A percentile compares a stretch with the other conserved stretches of the same genome.
Evolutionary conservation across 805 yeast genomes (phyloP).

Genomic region (Ogataea paradorogensis): DNA sequence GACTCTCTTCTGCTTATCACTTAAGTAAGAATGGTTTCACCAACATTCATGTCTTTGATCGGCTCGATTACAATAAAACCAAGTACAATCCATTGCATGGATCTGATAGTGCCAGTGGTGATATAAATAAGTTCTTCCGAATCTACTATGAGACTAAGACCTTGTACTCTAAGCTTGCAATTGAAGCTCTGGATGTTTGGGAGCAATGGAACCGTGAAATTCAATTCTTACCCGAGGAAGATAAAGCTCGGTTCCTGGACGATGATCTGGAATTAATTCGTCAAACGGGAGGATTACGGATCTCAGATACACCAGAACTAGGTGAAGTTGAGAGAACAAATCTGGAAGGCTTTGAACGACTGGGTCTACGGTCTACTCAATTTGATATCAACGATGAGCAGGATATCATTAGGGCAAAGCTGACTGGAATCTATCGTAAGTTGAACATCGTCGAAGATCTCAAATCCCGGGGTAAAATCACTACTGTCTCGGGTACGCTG

Average conservation of each 20-base stretch:
- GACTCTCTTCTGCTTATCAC: conserved; percentile 41
- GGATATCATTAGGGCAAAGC: conserved; percentile 17
- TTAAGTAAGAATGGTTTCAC: conserved; percentile 19
- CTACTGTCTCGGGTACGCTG: conserved; percentile 14
- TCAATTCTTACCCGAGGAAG: conserved; percentile 14
- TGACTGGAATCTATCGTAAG: conserved; percentile 12
- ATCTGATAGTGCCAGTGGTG: conserved; percentile 24
- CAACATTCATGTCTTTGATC: conserved; percentile 20
- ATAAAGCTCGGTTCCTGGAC: conserved; percentile 16
- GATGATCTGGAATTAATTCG: conserved; percentile 12
- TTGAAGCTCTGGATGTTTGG: conserved; percentile 14
- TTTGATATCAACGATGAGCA: conserved; percentile 15
- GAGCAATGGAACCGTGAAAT: conserved; percentile 21
- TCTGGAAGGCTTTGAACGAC: conserved; percentile 15
- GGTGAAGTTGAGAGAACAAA: conserved; percentile 13
- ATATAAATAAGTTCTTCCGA: conserved; percentile 23
- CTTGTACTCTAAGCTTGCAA: conserved; percentile 20
- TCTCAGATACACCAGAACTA: conserved; percentile 10
- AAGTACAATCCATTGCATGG: conserved; percentile 20
- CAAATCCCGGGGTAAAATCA: conserved; percentile 9
- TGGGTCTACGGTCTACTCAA: conserved; percentile 21
- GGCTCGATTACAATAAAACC: conserved; percentile 12
- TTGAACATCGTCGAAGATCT: conserved; percentile 18
- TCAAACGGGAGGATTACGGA: conserved; percentile 2
- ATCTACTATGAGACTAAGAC: conserved; percentile 19